Base-by-base conservation (phyloP, 176 grass and related monocot genomes). In the Neostapfia colusana region DNA sequence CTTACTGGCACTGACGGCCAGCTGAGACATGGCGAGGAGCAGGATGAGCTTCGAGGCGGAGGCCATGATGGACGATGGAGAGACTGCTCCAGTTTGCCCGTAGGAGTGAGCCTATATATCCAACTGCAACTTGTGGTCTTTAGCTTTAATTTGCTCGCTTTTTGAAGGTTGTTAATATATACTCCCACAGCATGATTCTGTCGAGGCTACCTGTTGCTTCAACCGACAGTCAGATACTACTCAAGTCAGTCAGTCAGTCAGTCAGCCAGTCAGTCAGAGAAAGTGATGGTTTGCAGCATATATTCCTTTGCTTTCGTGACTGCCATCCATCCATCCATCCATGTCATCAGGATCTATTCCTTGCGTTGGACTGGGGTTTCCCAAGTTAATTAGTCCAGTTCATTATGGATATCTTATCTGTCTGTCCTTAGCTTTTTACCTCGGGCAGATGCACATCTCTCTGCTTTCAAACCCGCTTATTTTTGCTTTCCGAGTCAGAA, bases 321-420 rank as follows among this genome's bases (percentile, higher is more conserved):
- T 79, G 62, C n/a, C n/a, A n/a, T n/a, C n/a, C n/a, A n/a, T n/a
- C 74, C 8, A 73, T 81, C 84, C 71, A 68, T 24, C 35, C 41
- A 36, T 35, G 4, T 38, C 44, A 49, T 55, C 63, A 53, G 87
- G 66, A 90, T 86, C 63, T 79, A 93, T 97, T 60, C 93, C 83
- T 97, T 97, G 88, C 93, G 90, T 97, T 74, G 8, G 28, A 41
- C 50, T 78, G 14, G 67, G 89, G 82, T 92, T 90, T 57, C n/a
- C 53, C 1, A 24, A 11, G 8, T 21, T 24, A 8, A 15, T 12
- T 2, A 4, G 6, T 53, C 18, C 10, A 3, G 21, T n/a, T 24
- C 53, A 55, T 54, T n/a, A n/a, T n/a, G n/a, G n/a, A n/a, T n/a
- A n/a, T n/a, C n/a, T 21, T 8, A 8, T 23, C 49, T 51, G 4